Evolutionary conservation across 768 basidiomycete genomes (phyloP), one percentile per base, ranked within the genome.

Genomic region (Trametes punicea): DNA sequence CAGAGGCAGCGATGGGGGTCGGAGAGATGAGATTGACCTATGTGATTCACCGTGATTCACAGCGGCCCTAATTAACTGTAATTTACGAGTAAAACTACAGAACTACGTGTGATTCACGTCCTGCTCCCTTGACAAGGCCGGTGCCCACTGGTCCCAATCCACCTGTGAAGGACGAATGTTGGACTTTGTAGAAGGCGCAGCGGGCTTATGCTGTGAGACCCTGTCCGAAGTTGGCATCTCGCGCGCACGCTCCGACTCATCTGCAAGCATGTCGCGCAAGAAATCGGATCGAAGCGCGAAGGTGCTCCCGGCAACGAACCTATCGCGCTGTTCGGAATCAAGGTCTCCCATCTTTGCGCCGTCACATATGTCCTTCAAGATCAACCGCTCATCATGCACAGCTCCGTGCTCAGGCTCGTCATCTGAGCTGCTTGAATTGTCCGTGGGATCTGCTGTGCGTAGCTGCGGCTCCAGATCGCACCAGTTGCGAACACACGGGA

Each of bases 91-190:
- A n/a, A n/a, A n/a, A n/a, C n/a, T n/a, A n/a, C n/a, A n/a, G n/a
- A n/a, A n/a, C n/a, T n/a, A n/a, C n/a, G n/a, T n/a, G n/a, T n/a
- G n/a, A n/a, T n/a, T n/a, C n/a, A n/a, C n/a, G n/a, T n/a, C n/a
- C n/a, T n/a, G 31, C 31, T 53, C 34, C 15, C 15, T 36, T 7
- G 31, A 31, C 31, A 31, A 31, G 31, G 31, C 11, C 6, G 34
- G 34, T 15, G 15, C 34, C 34, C 34, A 36, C 13, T 36, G 34
- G 13, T 36, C 15, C 34, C 34, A 36, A 15, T 15, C 13, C 15
- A 36, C 34, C 34, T 36, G 64, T 46, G 62, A 51, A 4, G 59
- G 51, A 53, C 61, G 48, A 56, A 56, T 59, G 33, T 48, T 39
- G 57, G 26, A 45, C 39, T 21, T 6, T 40, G 39, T 6, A 16